Conservation (phyloP, 768 basidiomycete species). For the Arthromyces matolae region DNA sequence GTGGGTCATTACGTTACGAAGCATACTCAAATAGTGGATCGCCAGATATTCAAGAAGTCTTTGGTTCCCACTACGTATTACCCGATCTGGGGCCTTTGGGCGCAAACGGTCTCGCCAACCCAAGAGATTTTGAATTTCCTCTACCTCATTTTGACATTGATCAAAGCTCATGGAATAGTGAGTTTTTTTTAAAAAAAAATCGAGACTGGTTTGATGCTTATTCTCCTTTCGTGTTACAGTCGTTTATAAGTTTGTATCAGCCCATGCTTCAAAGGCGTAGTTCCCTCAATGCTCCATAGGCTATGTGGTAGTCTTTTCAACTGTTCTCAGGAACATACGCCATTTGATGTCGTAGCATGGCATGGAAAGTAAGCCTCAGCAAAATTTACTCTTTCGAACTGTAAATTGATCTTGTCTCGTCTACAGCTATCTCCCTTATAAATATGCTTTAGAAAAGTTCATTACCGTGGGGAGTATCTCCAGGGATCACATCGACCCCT, state of each 20-base stretch:
- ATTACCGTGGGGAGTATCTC: conserved; percentile 60
- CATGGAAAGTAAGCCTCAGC: conserved; percentile 51
- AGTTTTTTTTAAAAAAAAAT: no score
- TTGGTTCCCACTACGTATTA: conserved; percentile 57
- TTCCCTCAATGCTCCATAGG: conserved; percentile 26
- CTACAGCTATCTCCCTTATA: conserved; percentile 59
- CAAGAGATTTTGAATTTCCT: conserved; percentile 61
- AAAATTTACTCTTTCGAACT: neutral
- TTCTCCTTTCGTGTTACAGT: no score
- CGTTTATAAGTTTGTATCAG: conserved; percentile 42
- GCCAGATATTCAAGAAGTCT: conserved; percentile 63
- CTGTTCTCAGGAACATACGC: conserved; percentile 59
- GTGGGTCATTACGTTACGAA: no score
- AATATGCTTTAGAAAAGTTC: conserved; percentile 64
- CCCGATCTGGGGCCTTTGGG: conserved; percentile 67
- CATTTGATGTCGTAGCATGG: conserved; percentile 73
- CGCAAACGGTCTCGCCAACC: conserved; percentile 61
- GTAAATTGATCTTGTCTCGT: neutral
- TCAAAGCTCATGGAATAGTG: conserved; percentile 56
- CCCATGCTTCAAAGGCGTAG: neutral
- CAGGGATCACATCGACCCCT: conserved; percentile 68
- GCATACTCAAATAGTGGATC: neutral
- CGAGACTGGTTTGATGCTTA: no score
- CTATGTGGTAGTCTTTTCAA: conserved; percentile 51
- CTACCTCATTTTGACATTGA: conserved; percentile 66